These are phyloP conservation scores for Bathelium albidoporum DNA, from an alignment of 495 filamentous ascomycete species.

Conservation along the genomic window DNA sequence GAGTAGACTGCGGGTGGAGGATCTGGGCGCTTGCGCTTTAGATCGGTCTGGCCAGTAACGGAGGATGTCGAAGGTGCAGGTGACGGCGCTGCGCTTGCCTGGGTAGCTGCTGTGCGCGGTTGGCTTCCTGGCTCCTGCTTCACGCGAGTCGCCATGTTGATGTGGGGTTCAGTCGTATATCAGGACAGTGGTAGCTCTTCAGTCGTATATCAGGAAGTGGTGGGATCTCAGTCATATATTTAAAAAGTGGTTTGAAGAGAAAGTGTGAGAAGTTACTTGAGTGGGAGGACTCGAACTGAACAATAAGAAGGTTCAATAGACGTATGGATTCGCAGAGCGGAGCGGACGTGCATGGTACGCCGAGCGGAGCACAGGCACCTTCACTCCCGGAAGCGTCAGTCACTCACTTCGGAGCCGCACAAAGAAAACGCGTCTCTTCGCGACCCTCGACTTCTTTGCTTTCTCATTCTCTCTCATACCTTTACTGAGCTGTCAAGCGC, in stretches of 20 bases:
- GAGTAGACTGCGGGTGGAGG: slow-evolving; percentile 51
- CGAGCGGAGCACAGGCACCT: neutral
- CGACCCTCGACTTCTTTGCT: neutral
- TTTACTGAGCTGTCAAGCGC: neutral
- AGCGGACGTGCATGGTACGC: no score
- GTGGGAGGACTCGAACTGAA: no score
- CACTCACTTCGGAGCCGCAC: neutral
- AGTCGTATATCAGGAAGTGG: no score
- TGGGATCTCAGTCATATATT: no score
- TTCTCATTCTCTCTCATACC: neutral
- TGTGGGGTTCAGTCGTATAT: neutral
- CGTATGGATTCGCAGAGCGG: no score
- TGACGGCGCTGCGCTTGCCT: neutral
- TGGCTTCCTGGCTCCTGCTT: neutral
- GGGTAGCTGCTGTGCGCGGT: neutral
- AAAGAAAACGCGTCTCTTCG: neutral
- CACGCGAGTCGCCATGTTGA: neutral
- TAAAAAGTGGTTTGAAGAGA: no score
- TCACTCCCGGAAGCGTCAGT: neutral
- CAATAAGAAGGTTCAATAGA: no score
- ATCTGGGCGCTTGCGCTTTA: neutral
- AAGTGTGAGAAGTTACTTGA: no score
- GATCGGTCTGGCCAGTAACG: neutral
- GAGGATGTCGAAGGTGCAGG: neutral
- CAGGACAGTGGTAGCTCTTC: no score